Conservation (phyloP, 1,284 basidiomycete species). For the Cronartium ribicola region DNA sequence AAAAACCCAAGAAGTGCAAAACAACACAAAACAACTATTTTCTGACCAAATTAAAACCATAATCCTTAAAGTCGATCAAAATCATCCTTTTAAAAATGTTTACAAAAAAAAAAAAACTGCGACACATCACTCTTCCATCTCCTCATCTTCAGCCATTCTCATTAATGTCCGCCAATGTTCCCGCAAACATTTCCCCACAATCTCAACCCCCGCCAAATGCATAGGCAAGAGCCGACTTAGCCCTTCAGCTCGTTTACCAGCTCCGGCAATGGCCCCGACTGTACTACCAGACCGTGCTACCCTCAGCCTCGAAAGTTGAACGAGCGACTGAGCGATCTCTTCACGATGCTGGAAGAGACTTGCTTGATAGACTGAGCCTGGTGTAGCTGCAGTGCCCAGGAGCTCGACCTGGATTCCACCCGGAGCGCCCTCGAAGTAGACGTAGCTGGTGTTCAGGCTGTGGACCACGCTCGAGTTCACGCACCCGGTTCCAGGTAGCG, state of each 20-base stretch:
- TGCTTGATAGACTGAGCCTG: slow-evolving; percentile 8
- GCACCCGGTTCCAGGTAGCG: neutral
- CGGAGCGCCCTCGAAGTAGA: slow-evolving; percentile 1
- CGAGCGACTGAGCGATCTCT: slow-evolving; percentile 14
- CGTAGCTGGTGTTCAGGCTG: slow-evolving; percentile 14
- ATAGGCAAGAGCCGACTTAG: too few species aligned
- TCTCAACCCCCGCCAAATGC: neutral
- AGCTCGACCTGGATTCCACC: slow-evolving; percentile 11
- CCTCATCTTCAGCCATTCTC: neutral
- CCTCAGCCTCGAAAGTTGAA: slow-evolving; percentile 12
- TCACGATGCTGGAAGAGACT: slow-evolving; percentile 23
- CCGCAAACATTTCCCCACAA: neutral
- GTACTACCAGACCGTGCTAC: neutral
- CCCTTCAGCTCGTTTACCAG: neutral
- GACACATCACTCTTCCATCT: neutral
- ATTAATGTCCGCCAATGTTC: neutral
- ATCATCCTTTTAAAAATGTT: neutral
- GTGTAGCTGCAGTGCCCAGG: slow-evolving; percentile 10
- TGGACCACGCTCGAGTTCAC: slow-evolving; percentile 25
- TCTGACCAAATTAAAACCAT: neutral
- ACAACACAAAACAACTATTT: neutral
- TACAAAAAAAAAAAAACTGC: too few species aligned
- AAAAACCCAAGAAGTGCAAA: neutral
- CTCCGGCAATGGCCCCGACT: neutral
- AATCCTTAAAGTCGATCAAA: neutral